Evolutionary conservation across 352 stramenopile genomes (phyloP).

Genomic region (Aphanomyces invadans): DNA sequence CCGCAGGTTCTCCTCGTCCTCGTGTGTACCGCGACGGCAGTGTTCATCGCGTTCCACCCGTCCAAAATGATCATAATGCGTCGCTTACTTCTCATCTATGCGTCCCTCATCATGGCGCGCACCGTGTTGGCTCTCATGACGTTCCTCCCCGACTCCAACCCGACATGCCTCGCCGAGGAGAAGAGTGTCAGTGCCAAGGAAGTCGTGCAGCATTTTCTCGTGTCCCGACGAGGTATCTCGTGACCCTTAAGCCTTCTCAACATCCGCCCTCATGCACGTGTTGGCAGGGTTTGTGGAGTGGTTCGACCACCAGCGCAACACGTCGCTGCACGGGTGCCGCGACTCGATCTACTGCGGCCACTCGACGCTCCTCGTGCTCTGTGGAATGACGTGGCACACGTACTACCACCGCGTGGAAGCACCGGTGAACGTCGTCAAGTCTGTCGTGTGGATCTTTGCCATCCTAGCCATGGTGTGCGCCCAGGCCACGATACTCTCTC

Average conservation of each 20-base stretch:
- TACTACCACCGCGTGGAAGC: conserved; percentile 20
- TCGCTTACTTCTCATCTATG: conserved; percentile 14
- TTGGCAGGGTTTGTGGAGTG: conserved; percentile 8
- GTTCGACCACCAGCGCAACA: conserved; percentile 5
- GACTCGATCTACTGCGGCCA: conserved; percentile 23
- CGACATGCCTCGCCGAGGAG: conserved; percentile 14
- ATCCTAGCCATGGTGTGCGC: conserved; percentile 13
- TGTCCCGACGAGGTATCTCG: not conserved
- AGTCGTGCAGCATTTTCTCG: conserved; percentile 18
- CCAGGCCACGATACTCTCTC: too few species aligned
- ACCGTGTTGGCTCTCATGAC: conserved; percentile 14
- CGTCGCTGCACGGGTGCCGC: conserved; percentile 1
- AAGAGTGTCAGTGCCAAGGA: conserved; percentile 10
- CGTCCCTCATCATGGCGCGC: conserved; percentile 8
- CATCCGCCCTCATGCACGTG: not conserved
- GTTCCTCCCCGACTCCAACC: conserved; percentile 21
- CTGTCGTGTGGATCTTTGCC: conserved; percentile 8
- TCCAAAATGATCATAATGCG: conserved; percentile 14
- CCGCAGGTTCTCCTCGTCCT: conserved; percentile 3
- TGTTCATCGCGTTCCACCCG: conserved; percentile 13
- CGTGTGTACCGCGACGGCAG: conserved; percentile 1
- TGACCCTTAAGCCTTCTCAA: not conserved
- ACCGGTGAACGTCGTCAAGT: conserved; percentile 15
- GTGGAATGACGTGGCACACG: conserved; percentile 20
- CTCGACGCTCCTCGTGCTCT: conserved; percentile 9